Conservation (phyloP, 2,329 filamentous ascomycete species). For the Macroventuria anomochaeta region DNA sequence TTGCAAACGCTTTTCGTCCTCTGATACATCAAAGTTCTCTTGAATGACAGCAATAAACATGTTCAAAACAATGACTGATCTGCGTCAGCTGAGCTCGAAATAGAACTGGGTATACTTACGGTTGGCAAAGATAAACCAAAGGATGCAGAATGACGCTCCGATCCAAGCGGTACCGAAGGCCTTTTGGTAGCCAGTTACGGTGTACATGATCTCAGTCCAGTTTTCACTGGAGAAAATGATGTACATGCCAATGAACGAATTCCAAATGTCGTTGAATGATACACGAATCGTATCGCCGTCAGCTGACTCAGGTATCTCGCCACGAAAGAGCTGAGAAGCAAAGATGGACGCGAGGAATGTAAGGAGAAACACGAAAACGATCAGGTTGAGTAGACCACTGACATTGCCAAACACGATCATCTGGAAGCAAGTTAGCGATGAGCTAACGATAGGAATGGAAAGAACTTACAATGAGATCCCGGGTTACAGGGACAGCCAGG, state of each 20-base stretch:
- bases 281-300: slow-evolving; percentile 69
- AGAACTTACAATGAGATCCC: slow-evolving; percentile 73
- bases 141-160: slow-evolving; percentile 84
- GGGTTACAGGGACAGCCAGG: slow-evolving; percentile 83
- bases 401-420: slow-evolving; percentile 87
- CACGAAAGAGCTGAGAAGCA: slow-evolving; percentile 89
- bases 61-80: slow-evolving; percentile 81
- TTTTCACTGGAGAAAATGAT: slow-evolving; percentile 95
- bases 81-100: slow-evolving; percentile 16
- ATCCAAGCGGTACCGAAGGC: slow-evolving; percentile 83
- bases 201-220: slow-evolving; percentile 90
- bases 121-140: slow-evolving; percentile 95
- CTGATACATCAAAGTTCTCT: slow-evolving; percentile 97
- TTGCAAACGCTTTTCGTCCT: slow-evolving; percentile 95
- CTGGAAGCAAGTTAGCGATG: slow-evolving; percentile 38
- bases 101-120: slow-evolving; percentile 49
- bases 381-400: slow-evolving; percentile 88
- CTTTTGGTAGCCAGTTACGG: slow-evolving; percentile 73
- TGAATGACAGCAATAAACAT: slow-evolving; percentile 99
- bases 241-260: slow-evolving; percentile 97
- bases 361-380: slow-evolving; percentile 94
- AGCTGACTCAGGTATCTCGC: slow-evolving; percentile 73
- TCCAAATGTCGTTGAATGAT: slow-evolving; percentile 90
- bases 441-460: neutral
- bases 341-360: slow-evolving; percentile 95